These are phyloP conservation scores for Cyclocybe cylindracea DNA, from an alignment of 768 basidiomycete genomes.

Conservation along the genomic window DNA sequence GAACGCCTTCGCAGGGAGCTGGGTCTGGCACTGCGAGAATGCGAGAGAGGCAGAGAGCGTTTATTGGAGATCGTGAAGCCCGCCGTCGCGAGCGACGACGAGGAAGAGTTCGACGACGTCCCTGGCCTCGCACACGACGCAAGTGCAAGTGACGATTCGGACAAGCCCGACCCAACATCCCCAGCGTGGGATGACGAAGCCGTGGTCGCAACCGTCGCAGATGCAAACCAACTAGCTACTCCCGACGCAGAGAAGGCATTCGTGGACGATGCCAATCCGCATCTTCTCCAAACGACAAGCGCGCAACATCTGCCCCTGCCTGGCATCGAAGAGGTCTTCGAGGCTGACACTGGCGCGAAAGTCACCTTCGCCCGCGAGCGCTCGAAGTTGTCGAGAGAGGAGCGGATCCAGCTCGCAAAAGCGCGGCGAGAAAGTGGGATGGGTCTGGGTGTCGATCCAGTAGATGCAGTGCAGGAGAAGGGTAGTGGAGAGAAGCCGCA, in stretches of 20 bases:
- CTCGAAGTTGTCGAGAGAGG: constrained; percentile 70
- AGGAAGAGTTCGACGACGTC: constrained; percentile 46
- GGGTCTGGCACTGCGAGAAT: constrained; percentile 77
- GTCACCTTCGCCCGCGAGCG: constrained; percentile 52
- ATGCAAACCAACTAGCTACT: constrained; percentile 17
- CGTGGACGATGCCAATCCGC: constrained; percentile 57
- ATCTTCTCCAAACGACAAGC: constrained; percentile 53
- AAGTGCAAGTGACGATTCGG: constrained; percentile 55
- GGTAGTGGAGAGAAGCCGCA: constrained; percentile 12
- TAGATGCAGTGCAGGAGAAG: neutral
- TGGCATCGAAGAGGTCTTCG: constrained; percentile 84
- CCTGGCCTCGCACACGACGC: constrained; percentile 54
- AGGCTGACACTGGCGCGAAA: constrained; percentile 55
- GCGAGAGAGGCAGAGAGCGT: constrained; percentile 74
- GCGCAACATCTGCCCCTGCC: constrained; percentile 58
- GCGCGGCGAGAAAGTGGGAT: constrained; percentile 49
- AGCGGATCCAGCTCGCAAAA: constrained; percentile 65
- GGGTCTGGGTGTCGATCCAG: constrained; percentile 25
- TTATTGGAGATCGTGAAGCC: constrained; percentile 54
- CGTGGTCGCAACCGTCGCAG: constrained; percentile 16
- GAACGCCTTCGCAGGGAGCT: constrained; percentile 76
- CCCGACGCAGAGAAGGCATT: constrained; percentile 20
- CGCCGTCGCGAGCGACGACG: constrained; percentile 28
- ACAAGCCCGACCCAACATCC: constrained; percentile 46
- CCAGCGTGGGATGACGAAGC: constrained; percentile 33